These are phyloP conservation scores for Ceratobasidium sp. DNA, from an alignment of 1,284 basidiomycete genomes.

Conservation along the genomic window DNA sequence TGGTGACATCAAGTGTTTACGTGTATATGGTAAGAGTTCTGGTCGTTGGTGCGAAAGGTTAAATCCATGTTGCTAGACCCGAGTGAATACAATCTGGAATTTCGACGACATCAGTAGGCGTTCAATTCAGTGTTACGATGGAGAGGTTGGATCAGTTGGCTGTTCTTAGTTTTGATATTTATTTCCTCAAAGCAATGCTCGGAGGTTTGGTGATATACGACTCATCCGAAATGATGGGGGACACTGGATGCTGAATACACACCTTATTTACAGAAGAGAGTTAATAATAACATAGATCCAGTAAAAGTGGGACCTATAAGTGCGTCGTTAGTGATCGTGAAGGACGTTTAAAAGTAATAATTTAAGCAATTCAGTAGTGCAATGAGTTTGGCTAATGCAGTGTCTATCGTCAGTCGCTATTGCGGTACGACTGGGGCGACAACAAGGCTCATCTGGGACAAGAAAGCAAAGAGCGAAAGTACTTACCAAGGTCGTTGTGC, in stretches of 20 bases:
- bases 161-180: conserved; percentile 35
- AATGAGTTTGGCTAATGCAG: conserved; percentile 37
- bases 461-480: background rate
- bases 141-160: conserved; percentile 15
- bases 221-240: conserved; percentile 20
- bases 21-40: no score
- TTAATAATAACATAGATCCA: no score
- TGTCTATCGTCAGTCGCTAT: conserved; percentile 37
- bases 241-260: background rate
- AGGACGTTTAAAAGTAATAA: background rate
- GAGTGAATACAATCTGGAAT: no score
- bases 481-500: conserved; percentile 19
- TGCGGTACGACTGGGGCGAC: conserved; percentile 37
- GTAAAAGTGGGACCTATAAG: no score
- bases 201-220: conserved; percentile 30
- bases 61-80: no score
- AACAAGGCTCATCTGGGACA: conserved; percentile 24
- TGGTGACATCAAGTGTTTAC: no score
- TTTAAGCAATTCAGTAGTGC: conserved; percentile 15
- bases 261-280: no score
- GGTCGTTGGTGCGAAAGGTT: no score
- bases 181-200: conserved; percentile 34
- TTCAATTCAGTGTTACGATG: no score
- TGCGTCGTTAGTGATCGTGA: background rate
- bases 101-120: no score